These are phyloP conservation scores for Epichloe sp. DNA, from an alignment of 2,329 filamentous ascomycete genomes.

Conservation along the genomic window DNA sequence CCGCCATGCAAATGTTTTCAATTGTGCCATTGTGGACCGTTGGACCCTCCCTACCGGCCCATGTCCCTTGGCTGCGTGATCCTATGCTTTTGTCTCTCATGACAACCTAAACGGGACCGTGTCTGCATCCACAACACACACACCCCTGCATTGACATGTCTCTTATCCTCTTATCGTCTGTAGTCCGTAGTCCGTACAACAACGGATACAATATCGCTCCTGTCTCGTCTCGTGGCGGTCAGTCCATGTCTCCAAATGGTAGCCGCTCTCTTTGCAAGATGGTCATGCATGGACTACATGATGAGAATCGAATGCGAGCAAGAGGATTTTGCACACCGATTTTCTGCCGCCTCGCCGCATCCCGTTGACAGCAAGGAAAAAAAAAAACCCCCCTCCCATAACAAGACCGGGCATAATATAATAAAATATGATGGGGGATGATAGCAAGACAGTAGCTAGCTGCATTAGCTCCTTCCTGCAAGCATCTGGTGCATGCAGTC, in stretches of 20 bases:
- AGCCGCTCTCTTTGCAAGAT: too few species aligned
- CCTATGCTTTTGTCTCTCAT: slow-evolving; percentile 3
- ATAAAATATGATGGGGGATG: not conserved
- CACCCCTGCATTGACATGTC: not conserved
- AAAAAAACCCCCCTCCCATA: too few species aligned
- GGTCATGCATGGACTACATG: too few species aligned
- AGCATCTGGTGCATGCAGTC: not conserved
- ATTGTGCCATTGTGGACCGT: not conserved
- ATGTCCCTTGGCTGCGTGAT: slow-evolving; percentile 2
- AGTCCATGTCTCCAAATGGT: not conserved
- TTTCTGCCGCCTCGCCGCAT: not conserved
- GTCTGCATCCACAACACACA: not conserved
- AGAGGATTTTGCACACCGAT: not conserved
- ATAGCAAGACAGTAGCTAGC: not conserved
- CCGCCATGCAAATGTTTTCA: not conserved
- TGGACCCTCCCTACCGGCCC: not conserved
- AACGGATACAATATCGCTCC: not conserved
- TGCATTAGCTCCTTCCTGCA: not conserved
- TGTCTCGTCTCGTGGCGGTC: not conserved
- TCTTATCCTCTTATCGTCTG: not conserved
- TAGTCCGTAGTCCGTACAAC: too few species aligned
- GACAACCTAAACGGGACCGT: not conserved
- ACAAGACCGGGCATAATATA: not conserved
- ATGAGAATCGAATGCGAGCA: not conserved
- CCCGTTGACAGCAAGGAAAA: too few species aligned